Base-by-base conservation (phyloP, 2,329 filamentous ascomycete species). In the Diplodia sapinea region DNA sequence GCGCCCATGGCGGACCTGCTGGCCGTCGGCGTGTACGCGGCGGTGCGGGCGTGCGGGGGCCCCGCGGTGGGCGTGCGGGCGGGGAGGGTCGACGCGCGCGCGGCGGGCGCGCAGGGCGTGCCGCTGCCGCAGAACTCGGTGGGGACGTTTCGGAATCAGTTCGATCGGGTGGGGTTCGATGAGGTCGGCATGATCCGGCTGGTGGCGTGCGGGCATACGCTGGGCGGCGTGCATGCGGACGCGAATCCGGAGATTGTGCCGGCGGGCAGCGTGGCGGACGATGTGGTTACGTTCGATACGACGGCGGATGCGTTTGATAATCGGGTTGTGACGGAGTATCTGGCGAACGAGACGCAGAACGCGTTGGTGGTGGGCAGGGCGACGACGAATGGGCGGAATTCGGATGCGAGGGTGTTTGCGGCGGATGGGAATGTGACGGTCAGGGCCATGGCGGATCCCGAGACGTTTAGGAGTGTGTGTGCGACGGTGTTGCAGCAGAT, bases 131-230 rank as follows among this genome's bases (percentile, higher is more conserved):
- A 88, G 71, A 87, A 89, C 72, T 81, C 81, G 1, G 77, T 82
- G 9, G 74, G 75, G 13, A 85, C 80, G 1, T 88, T 89, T 72
- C 73, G 77, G 63, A 82, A 83, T 62, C 85, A 87, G 73, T 89
- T 89, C 71, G 67, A 77, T 6, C 82, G 86, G 61, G 85, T 88
- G 80, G 87, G 87, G 6, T 88, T 88, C 76, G 82, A 76, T 62
- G 74, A 74, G 12, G 74, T 80, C 17, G 85, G 89, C 70, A 89
- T 88, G 86, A 87, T 89, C 51, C 82, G 86, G 72, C 78, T 87
- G 29, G 83, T 82, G 1, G 87, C 86, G 11, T 89, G 87, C 72
- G 87, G 87, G 2, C 87, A 89, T 73, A 85, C 85, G 0, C 74
- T 89, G 26, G 87, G 87, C 26, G 85, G 86, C 17, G 87, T 89